Percentiles rank a stretch among this genome's conserved stretches.
phyloP scores from a whole-genome alignment of 345 rosid species.

The Kernera saxatilis region DNA sequence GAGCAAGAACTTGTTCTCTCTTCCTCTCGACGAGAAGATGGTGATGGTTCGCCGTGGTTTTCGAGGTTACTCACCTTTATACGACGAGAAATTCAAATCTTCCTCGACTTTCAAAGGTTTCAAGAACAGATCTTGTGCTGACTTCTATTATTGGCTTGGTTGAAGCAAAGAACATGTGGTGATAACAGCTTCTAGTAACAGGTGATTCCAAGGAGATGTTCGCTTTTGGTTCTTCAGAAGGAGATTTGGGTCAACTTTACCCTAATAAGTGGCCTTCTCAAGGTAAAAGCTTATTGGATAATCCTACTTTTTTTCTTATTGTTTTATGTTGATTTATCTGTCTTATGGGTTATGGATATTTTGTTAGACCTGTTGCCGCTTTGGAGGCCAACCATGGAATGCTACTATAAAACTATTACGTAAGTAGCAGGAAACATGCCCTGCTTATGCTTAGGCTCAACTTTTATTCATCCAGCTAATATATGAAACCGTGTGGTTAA shows the following conservation, averaged over 20 bases:
- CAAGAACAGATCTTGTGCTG: too few relatives aligned
- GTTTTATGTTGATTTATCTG: not conserved
- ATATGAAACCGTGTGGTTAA: too few relatives aligned
- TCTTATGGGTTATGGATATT: conserved; percentile 27
- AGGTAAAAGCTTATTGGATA: conserved; percentile 33
- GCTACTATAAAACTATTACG: conserved; percentile 43
- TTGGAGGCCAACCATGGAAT: conserved; percentile 63
- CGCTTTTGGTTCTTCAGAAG: conserved; percentile 57
- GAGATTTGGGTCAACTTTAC: conserved; percentile 15
- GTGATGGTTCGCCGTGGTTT: conserved; percentile 33
- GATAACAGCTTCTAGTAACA: not conserved
- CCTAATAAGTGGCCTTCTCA: conserved; percentile 71
- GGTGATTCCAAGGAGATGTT: conserved; percentile 80
- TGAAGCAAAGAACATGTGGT: not conserved
- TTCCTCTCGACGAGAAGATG: conserved; percentile 59
- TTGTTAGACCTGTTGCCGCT: conserved; percentile 53
- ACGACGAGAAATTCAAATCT: conserved; percentile 39
- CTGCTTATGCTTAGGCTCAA: not conserved
- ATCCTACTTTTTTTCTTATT: not conserved
- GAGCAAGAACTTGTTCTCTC: conserved; percentile 63
- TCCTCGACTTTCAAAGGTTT: conserved; percentile 9
- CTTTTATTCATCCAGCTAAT: too few relatives aligned
- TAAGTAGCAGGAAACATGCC: conserved; percentile 26
- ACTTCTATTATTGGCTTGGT: not conserved
- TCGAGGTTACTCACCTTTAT: conserved; percentile 63